phyloP scores from a whole-genome alignment of 441 rosid genomes.

The Gossypium laxum region DNA sequence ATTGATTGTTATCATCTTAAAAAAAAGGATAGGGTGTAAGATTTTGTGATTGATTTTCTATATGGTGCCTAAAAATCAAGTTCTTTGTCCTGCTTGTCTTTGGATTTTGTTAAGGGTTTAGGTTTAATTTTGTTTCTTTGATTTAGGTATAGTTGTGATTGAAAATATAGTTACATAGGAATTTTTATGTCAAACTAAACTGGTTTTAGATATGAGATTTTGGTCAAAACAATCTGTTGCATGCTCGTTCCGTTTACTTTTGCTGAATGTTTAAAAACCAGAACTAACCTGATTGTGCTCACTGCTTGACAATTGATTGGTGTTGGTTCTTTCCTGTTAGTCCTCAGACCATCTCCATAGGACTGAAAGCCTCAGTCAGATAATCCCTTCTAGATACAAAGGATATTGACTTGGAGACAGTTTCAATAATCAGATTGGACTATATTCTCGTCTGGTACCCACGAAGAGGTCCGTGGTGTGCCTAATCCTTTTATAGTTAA shows the following conservation, averaged over 20 bases:
- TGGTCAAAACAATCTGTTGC: slow-evolving; percentile 2
- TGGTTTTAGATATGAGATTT: not conserved
- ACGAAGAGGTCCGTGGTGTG: not conserved
- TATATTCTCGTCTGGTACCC: not conserved
- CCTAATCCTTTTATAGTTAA: not conserved
- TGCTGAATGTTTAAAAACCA: not conserved
- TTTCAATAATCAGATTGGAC: not conserved
- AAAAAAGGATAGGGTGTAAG: not conserved
- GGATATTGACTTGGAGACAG: not conserved
- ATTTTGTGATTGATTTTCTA: slow-evolving; percentile 1
- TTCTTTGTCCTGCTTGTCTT: not conserved
- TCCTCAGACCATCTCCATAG: not conserved
- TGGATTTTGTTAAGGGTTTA: not conserved
- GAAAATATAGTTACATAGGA: not conserved
- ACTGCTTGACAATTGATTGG: not conserved
- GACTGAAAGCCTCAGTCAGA: not conserved
- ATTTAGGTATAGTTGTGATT: not conserved
- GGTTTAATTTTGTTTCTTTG: not conserved
- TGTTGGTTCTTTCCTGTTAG: not conserved
- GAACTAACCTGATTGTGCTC: not conserved
- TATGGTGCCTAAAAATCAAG: not conserved
- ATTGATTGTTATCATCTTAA: not conserved
- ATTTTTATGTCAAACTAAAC: not conserved
- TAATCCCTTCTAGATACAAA: not conserved
- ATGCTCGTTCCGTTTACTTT: not conserved